Percentiles rank a stretch among this genome's conserved stretches.
Evolutionary conservation across 768 basidiomycete species (phyloP).

Genomic region (Krasilnikovozyma curviuscula): DNA sequence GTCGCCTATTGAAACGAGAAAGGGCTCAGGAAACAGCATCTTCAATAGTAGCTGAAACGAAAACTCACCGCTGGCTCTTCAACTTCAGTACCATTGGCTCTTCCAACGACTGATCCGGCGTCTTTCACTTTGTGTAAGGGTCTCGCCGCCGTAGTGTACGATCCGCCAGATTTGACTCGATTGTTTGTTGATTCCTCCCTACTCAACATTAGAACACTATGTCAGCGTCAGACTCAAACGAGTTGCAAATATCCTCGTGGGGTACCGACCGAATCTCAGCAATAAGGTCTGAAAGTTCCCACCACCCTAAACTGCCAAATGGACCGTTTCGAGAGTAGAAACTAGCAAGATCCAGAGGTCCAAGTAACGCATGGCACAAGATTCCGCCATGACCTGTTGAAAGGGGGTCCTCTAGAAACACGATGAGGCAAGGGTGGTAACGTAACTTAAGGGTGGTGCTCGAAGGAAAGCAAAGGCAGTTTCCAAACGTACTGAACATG

Average conservation of each 20-base stretch:
- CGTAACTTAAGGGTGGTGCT: no score
- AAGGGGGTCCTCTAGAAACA: slow-evolving; percentile 12
- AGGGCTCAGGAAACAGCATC: no score
- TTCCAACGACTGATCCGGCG: no score
- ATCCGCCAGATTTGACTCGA: slow-evolving; percentile 3
- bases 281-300: slow-evolving; percentile 7
- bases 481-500: no score
- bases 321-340: background rate
- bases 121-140: no score
- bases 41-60: no score
- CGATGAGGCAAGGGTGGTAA: no score
- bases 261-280: slow-evolving; percentile 8
- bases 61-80: no score
- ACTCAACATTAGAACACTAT: background rate
- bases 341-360: slow-evolving; percentile 4
- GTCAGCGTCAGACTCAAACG: background rate
- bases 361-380: slow-evolving; percentile 9
- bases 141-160: no score
- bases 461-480: no score
- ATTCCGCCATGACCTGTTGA: background rate
- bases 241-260: background rate
- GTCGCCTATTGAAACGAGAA: no score
- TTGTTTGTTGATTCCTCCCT: slow-evolving; percentile 11
- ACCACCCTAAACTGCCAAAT: slow-evolving; percentile 4
- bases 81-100: no score